Conservation (phyloP, 1,284 basidiomycete genomes). For the Ceratobasidium sp. region DNA sequence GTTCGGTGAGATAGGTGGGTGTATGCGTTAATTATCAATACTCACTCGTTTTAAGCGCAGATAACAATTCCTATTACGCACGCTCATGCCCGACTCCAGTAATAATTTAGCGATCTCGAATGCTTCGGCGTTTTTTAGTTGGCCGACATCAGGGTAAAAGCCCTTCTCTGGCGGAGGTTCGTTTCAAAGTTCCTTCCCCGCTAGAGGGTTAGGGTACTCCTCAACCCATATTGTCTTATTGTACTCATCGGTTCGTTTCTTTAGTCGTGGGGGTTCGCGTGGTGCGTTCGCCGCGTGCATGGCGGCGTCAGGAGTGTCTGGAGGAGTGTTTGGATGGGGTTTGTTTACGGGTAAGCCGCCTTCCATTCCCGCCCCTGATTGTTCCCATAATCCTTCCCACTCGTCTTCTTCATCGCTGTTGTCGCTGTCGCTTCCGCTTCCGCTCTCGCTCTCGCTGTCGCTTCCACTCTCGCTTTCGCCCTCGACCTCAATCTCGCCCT, state of each 20-base stretch:
- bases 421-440: no score
- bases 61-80: neutral
- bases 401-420: no score
- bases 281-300: no score
- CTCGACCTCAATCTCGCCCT: no score
- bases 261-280: no score
- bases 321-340: no score
- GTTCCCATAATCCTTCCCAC: no score
- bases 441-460: no score
- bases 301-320: no score
- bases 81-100: constrained; percentile 9
- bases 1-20: neutral
- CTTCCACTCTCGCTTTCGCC: no score
- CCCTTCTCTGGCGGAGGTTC: neutral
- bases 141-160: neutral
- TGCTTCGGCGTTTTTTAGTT: neutral
- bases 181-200: neutral
- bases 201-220: neutral
- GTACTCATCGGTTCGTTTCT: neutral
- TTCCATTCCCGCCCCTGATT: no score
- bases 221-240: neutral
- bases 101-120: constrained; percentile 13
- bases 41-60: constrained; percentile 5
- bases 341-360: no score
- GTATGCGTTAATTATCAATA: neutral